These are phyloP conservation scores for Quillaja saponaria DNA, from an alignment of 306 rosid genomes.

Conservation along the genomic window DNA sequence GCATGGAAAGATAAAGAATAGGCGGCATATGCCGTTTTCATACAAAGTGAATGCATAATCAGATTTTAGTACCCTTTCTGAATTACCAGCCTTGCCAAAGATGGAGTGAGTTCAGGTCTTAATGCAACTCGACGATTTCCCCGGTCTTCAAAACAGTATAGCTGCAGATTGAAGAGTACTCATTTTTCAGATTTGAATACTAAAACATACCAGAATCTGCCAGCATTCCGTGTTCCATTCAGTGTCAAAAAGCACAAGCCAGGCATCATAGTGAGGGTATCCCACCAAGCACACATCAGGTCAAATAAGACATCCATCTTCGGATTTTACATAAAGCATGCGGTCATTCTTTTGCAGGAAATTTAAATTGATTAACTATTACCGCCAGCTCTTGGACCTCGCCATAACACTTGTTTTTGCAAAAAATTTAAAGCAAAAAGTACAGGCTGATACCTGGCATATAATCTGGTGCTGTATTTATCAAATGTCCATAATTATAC, in stretches of 20 bases:
- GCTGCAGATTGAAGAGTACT: conserved; percentile 53
- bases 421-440: too few relatives aligned
- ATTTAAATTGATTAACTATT: conserved; percentile 7
- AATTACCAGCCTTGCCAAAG: conserved; percentile 91
- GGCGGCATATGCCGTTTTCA: neutral
- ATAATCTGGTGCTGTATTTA: conserved; percentile 8
- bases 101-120: conserved; percentile 98
- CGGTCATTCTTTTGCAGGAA: neutral
- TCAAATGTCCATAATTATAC: conserved; percentile 12
- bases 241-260: neutral
- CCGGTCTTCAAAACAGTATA: conserved; percentile 94
- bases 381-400: too few relatives aligned
- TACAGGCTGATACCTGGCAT: neutral
- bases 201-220: neutral
- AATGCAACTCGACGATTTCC: conserved; percentile 94
- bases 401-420: too few relatives aligned
- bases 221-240: conserved; percentile 15
- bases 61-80: conserved; percentile 76
- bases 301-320: neutral
- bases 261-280: conserved; percentile 20
- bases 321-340: conserved; percentile 7
- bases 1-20: conserved; percentile 9
- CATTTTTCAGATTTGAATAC: neutral
- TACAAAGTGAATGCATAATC: conserved; percentile 25
- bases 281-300: conserved; percentile 1